Evolutionary conservation across 257 asterid species (phyloP).

Genomic region (Solanum etuberosum): DNA sequence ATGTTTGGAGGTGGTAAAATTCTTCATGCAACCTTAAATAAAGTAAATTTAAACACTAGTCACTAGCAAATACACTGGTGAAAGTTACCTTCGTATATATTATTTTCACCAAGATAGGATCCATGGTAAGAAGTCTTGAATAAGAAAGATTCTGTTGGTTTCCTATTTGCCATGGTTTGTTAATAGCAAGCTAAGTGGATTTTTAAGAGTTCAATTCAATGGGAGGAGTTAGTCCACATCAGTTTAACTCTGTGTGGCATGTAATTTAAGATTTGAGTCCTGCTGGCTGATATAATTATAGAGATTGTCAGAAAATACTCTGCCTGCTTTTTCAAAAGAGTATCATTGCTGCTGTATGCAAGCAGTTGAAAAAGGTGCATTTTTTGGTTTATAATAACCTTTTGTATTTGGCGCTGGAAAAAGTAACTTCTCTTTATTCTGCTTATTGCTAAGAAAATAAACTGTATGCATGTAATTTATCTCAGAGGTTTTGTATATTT

Average conservation of each 20-base stretch:
- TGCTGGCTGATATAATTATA: not conserved
- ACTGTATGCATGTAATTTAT: not conserved
- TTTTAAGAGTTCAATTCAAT: not conserved
- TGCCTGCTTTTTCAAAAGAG: not conserved
- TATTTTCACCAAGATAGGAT: not conserved
- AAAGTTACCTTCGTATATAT: not conserved
- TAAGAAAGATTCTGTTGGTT: not conserved
- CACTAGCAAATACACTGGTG: not conserved
- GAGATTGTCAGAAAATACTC: not conserved
- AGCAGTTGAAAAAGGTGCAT: not conserved
- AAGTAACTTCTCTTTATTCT: not conserved
- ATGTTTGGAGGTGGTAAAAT: not conserved
- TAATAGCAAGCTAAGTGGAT: not conserved
- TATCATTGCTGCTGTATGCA: not conserved
- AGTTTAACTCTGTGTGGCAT: not conserved
- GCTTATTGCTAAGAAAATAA: not conserved
- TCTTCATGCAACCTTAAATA: not conserved
- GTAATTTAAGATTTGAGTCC: not conserved
- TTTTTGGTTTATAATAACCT: not conserved
- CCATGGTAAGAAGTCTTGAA: not conserved
- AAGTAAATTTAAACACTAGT: not conserved
- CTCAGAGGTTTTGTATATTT: not conserved
- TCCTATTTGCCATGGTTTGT: not conserved
- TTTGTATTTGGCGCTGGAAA: not conserved
- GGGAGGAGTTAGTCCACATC: not conserved